phyloP scores from a whole-genome alignment of 2,329 filamentous ascomycete species.

The Penicillium sp. region DNA sequence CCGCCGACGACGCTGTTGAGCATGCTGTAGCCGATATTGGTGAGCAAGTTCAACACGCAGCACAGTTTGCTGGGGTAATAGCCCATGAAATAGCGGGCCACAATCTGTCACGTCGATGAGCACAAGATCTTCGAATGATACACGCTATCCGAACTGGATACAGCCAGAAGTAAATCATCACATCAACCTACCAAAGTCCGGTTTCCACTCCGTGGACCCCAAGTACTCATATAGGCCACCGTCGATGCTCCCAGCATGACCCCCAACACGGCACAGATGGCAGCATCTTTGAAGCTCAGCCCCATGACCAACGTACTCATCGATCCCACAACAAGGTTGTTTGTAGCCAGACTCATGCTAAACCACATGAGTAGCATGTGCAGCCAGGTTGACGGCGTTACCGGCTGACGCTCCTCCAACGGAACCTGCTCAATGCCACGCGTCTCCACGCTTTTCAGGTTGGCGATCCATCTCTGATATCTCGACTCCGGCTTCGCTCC shows the following conservation, averaged over 20 bases:
- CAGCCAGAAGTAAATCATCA: neutral
- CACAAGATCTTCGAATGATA: neutral
- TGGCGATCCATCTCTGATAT: constrained; percentile 25
- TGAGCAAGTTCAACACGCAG: constrained; percentile 43
- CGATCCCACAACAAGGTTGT: constrained; percentile 45
- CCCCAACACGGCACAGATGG: constrained; percentile 40
- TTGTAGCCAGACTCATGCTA: constrained; percentile 40
- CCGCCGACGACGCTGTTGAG: constrained; percentile 45
- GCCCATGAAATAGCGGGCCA: constrained; percentile 45
- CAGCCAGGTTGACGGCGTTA: constrained; percentile 26
- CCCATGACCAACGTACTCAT: constrained; percentile 41
- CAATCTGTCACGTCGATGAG: constrained; percentile 30
- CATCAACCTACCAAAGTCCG: constrained; percentile 39
- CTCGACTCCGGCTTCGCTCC: constrained; percentile 10
- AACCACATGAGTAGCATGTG: constrained; percentile 40
- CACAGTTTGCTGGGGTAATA: constrained; percentile 44
- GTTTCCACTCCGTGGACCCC: constrained; percentile 43
- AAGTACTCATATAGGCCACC: constrained; percentile 44
- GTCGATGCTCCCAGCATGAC: constrained; percentile 34
- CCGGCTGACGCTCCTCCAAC: constrained; percentile 27
- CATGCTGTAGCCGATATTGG: constrained; percentile 45
- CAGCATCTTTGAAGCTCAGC: constrained; percentile 43
- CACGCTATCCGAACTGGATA: no score
- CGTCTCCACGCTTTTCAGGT: constrained; percentile 27
- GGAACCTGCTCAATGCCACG: constrained; percentile 30